These are phyloP conservation scores for Gloeopeniophorella convolvens DNA, from an alignment of 768 basidiomycete genomes.

Conservation along the genomic window DNA sequence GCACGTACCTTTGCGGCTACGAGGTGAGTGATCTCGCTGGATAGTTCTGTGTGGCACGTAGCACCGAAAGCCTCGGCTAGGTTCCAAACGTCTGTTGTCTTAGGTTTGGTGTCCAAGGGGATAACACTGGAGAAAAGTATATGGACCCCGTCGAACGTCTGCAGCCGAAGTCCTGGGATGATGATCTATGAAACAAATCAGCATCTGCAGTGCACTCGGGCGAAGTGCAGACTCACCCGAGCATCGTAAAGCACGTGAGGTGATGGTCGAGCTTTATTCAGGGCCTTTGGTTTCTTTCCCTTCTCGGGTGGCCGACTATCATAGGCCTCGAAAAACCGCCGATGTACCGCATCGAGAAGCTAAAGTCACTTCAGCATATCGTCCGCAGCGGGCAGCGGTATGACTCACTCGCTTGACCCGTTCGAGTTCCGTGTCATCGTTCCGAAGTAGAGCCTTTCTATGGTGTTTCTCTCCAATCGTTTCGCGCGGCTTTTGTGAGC, in stretches of 20 bases:
- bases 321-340: conserved; percentile 65
- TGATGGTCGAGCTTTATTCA: conserved; percentile 26
- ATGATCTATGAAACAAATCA: conserved; percentile 49
- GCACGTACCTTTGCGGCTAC: conserved; percentile 75
- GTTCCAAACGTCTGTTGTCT: conserved; percentile 79
- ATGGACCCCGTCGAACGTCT: conserved; percentile 71
- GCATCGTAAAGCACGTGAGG: conserved; percentile 52
- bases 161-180: conserved; percentile 71
- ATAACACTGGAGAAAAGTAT: conserved; percentile 94
- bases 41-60: conserved; percentile 63
- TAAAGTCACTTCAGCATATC: conserved; percentile 28
- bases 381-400: background rate
- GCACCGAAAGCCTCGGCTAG: conserved; percentile 88
- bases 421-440: conserved; percentile 77
- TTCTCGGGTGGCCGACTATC: conserved; percentile 34
- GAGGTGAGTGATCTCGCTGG: conserved; percentile 71
- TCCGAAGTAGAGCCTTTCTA: conserved; percentile 76
- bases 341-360: conserved; percentile 80
- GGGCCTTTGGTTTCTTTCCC: conserved; percentile 27
- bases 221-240: conserved; percentile 46
- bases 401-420: conserved; percentile 64
- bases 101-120: conserved; percentile 77
- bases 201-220: background rate
- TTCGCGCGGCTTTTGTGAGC: conserved; percentile 5
- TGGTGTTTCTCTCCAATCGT: conserved; percentile 37